These are phyloP conservation scores for Suhomyces tanzawaensis DNA, from an alignment of 805 yeast species.

Conservation along the genomic window DNA sequence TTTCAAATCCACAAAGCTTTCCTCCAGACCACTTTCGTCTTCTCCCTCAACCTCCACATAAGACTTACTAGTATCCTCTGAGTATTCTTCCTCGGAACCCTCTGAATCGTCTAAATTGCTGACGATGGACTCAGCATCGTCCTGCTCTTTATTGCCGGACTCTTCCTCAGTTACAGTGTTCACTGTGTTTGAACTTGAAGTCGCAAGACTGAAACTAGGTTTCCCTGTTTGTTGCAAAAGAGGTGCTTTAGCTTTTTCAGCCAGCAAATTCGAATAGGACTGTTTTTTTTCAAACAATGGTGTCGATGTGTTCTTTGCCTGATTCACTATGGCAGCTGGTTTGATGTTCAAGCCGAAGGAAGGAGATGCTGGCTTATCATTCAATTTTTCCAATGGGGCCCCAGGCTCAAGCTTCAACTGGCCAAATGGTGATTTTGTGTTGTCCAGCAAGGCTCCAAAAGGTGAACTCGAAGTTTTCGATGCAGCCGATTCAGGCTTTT, in stretches of 20 bases:
- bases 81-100: background rate
- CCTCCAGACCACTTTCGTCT: slow-evolving; percentile 4
- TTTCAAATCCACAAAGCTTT: background rate
- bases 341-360: background rate
- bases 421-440: slow-evolving; percentile 4
- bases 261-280: too few relatives aligned
- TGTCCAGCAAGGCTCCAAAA: slow-evolving; percentile 12
- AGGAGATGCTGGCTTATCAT: background rate
- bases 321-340: too few relatives aligned
- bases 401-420: background rate
- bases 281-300: too few relatives aligned
- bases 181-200: too few relatives aligned
- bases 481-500: too few relatives aligned
- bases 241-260: too few relatives aligned
- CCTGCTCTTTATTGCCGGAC: too few relatives aligned
- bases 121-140: background rate
- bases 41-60: slow-evolving; percentile 3
- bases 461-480: too few relatives aligned
- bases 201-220: too few relatives aligned
- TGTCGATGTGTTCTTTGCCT: too few relatives aligned
- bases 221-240: too few relatives aligned
- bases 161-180: too few relatives aligned
- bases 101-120: background rate
- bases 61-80: background rate
- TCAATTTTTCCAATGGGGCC: background rate